Evolutionary conservation across 1,284 basidiomycete species (phyloP).

Genomic region (Heterobasidion irregulare): DNA sequence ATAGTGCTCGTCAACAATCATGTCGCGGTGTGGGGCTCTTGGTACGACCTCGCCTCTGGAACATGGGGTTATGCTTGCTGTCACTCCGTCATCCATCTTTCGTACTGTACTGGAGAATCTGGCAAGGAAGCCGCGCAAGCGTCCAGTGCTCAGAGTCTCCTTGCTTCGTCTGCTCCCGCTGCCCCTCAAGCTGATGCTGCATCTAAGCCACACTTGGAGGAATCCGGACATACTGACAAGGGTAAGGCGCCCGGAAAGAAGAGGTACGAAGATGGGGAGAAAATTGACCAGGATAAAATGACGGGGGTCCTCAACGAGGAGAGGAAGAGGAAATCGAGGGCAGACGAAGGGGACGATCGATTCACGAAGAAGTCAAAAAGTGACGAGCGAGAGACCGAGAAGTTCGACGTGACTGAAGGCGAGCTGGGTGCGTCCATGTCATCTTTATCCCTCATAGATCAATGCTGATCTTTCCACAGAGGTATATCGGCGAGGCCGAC

Average conservation of each 20-base stretch:
- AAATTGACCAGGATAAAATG: slow-evolving; percentile 62
- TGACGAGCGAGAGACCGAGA: slow-evolving; percentile 37
- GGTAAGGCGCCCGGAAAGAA: slow-evolving; percentile 59
- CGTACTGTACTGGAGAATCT: slow-evolving; percentile 89
- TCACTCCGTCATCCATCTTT: slow-evolving; percentile 79
- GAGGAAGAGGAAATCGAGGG: slow-evolving; percentile 66
- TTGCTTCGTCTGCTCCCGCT: slow-evolving; percentile 29
- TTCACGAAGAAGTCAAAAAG: slow-evolving; percentile 57
- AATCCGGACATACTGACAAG: slow-evolving; percentile 27
- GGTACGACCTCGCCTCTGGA: slow-evolving; percentile 67
- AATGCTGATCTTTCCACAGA: slow-evolving; percentile 38
- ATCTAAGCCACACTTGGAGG: slow-evolving; percentile 17
- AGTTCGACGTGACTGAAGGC: slow-evolving; percentile 83
- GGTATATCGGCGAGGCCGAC: slow-evolving; percentile 72
- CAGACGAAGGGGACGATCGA: slow-evolving; percentile 45
- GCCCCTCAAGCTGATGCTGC: slow-evolving; percentile 14
- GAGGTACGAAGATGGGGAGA: slow-evolving; percentile 53
- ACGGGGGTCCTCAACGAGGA: slow-evolving; percentile 71
- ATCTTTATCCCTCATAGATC: slow-evolving; percentile 6
- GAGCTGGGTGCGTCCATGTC: slow-evolving; percentile 64
- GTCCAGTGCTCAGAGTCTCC: slow-evolving; percentile 62
- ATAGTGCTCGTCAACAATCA: slow-evolving; percentile 92
- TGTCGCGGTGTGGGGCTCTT: slow-evolving; percentile 92
- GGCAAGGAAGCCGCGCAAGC: slow-evolving; percentile 76
- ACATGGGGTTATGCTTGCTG: slow-evolving; percentile 96